These are phyloP conservation scores for Coniosporium apollinis DNA, from an alignment of 495 filamentous ascomycete genomes.

Conservation along the genomic window DNA sequence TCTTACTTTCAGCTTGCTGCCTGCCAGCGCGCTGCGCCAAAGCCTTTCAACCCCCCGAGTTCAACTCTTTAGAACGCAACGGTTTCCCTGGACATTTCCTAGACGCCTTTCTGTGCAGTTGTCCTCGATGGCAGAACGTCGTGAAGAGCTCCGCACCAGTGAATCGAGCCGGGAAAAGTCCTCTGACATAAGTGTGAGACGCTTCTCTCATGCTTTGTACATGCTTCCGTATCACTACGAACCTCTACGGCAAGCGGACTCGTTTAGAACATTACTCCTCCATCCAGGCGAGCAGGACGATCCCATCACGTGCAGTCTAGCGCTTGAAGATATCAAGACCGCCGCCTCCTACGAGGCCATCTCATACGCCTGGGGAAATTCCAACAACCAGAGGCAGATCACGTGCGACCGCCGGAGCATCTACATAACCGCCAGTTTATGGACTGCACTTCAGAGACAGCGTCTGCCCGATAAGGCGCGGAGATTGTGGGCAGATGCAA, in stretches of 20 bases:
- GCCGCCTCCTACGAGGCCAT: not conserved
- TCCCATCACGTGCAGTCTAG: not conserved
- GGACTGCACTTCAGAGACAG: not conserved
- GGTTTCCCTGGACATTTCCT: no score
- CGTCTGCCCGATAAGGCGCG: not conserved
- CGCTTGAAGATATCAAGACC: not conserved
- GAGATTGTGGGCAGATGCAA: slow-evolving; percentile 15
- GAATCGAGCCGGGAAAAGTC: no score
- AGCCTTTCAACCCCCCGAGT: no score
- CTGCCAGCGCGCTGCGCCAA: no score
- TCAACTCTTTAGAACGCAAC: no score
- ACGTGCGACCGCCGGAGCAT: not conserved
- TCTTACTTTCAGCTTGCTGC: no score
- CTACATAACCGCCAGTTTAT: not conserved
- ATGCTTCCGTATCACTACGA: not conserved
- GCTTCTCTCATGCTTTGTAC: no score
- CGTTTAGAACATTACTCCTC: not conserved
- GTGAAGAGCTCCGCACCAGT: no score
- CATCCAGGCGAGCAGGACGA: not conserved
- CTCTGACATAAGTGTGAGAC: no score
- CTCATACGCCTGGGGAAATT: not conserved
- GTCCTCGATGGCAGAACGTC: no score
- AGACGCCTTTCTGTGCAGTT: no score
- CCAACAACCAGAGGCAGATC: not conserved
- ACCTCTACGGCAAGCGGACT: not conserved